phyloP scores from a whole-genome alignment of 768 basidiomycete genomes.

The Boletus pseudopeckii region DNA sequence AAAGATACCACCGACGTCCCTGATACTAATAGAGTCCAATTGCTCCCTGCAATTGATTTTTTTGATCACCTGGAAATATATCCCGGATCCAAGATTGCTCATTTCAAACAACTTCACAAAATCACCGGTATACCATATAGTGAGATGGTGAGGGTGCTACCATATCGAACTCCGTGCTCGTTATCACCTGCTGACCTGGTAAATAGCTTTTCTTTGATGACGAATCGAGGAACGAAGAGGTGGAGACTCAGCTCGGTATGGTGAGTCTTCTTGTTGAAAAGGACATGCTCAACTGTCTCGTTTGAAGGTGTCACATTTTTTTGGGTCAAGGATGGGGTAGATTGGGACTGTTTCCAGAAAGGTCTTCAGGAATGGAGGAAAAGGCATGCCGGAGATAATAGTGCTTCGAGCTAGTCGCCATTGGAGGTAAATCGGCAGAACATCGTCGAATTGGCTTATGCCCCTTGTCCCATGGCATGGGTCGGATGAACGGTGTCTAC shows the following conservation, averaged over 20 bases:
- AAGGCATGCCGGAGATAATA: conserved; percentile 31
- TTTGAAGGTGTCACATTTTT: conserved; percentile 74
- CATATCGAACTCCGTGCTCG: neutral
- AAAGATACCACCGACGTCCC: conserved; percentile 17
- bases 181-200: neutral
- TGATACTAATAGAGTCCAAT: conserved; percentile 16
- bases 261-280: neutral
- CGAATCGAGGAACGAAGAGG: conserved; percentile 55
- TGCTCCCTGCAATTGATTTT: conserved; percentile 51
- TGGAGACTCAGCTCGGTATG: conserved; percentile 46
- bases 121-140: conserved; percentile 74
- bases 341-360: conserved; percentile 58
- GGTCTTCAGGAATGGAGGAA: conserved; percentile 72
- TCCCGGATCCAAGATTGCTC: conserved; percentile 76
- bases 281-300: neutral
- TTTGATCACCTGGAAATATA: conserved; percentile 76
- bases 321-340: conserved; percentile 62
- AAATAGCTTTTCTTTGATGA: conserved; percentile 69
- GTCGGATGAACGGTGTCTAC: neutral
- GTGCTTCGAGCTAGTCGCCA: conserved; percentile 5
- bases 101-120: conserved; percentile 72
- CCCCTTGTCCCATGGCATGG: neutral
- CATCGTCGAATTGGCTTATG: neutral
- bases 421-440: neutral
- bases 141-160: conserved; percentile 58